A percentile compares a stretch with the other conserved stretches of the same genome.
These are phyloP conservation scores for Glaciozyma martinii DNA, from an alignment of 768 basidiomycete genomes.

Conservation along the genomic window DNA sequence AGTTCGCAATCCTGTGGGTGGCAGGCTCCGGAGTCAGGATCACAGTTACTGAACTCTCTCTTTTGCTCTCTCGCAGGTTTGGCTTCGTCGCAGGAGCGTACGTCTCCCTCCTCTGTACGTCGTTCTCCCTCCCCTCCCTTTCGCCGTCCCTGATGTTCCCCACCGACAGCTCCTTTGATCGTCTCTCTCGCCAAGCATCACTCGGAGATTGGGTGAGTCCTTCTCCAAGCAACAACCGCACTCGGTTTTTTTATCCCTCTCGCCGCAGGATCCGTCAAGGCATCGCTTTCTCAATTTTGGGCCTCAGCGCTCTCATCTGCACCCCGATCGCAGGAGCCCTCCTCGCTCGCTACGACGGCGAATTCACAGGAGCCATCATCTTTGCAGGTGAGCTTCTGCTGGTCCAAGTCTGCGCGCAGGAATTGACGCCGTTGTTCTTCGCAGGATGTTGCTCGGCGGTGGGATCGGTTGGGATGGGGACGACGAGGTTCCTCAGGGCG, in stretches of 20 bases:
- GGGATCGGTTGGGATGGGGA: background rate
- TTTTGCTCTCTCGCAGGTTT: background rate
- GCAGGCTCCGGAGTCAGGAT: no score
- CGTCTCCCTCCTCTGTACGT: conserved; percentile 30
- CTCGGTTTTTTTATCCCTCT: background rate
- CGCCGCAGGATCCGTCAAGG: background rate
- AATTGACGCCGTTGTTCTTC: background rate
- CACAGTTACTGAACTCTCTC: no score
- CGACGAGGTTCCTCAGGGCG: background rate
- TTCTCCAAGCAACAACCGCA: background rate
- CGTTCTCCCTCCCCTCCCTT: no score
- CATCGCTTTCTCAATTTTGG: conserved; percentile 14
- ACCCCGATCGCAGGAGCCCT: conserved; percentile 22
- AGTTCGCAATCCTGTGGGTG: no score
- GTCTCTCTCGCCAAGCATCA: conserved; percentile 8
- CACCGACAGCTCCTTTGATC: conserved; percentile 1
- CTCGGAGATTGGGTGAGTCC: conserved; percentile 11
- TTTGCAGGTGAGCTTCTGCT: conserved; percentile 9
- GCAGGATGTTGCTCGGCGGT: background rate
- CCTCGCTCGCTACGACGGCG: background rate
- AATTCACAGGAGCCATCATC: conserved; percentile 10
- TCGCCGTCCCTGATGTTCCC: no score
- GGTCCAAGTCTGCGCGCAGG: background rate
- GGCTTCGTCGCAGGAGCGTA: conserved; percentile 37
- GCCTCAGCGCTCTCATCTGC: conserved; percentile 8